Percentiles rank a stretch among this genome's conserved stretches.
Conservation (phyloP, 805 yeast species). For the Starmerella apis region DNA sequence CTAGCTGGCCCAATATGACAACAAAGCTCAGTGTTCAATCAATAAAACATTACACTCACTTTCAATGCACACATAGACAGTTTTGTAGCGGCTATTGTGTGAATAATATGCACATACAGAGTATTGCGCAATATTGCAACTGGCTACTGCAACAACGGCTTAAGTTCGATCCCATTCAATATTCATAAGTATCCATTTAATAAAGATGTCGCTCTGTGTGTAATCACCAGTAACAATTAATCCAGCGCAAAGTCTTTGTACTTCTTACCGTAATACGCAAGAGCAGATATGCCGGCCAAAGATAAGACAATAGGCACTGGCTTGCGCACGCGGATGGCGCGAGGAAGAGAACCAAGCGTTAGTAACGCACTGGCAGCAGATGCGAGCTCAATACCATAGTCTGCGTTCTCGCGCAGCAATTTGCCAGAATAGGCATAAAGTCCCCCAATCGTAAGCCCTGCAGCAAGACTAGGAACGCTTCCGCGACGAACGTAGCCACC, state of each 20-base stretch:
- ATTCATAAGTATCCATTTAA: no score
- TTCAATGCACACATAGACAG: no score
- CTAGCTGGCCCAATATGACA: no score
- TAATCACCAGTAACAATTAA: background rate
- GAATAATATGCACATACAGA: no score
- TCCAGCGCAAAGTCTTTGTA: conserved; percentile 55
- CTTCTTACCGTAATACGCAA: conserved; percentile 62
- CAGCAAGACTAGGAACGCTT: conserved; percentile 69
- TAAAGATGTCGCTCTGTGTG: no score
- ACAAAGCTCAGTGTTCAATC: no score
- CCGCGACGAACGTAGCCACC: conserved; percentile 60
- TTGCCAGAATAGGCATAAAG: conserved; percentile 43
- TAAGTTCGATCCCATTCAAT: no score
- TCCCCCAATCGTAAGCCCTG: conserved; percentile 45
- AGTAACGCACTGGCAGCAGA: conserved; percentile 58
- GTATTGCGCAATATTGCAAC: no score
- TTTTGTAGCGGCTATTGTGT: no score
- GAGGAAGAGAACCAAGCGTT: conserved; percentile 58
- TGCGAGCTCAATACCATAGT: conserved; percentile 73
- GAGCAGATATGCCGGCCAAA: conserved; percentile 50
- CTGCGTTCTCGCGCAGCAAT: conserved; percentile 58
- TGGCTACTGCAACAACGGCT: no score
- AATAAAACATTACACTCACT: no score
- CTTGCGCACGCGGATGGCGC: conserved; percentile 54
- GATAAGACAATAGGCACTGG: conserved; percentile 66